Base-by-base conservation (phyloP, 805 yeast genomes). In the Suhomyces faveliae region DNA sequence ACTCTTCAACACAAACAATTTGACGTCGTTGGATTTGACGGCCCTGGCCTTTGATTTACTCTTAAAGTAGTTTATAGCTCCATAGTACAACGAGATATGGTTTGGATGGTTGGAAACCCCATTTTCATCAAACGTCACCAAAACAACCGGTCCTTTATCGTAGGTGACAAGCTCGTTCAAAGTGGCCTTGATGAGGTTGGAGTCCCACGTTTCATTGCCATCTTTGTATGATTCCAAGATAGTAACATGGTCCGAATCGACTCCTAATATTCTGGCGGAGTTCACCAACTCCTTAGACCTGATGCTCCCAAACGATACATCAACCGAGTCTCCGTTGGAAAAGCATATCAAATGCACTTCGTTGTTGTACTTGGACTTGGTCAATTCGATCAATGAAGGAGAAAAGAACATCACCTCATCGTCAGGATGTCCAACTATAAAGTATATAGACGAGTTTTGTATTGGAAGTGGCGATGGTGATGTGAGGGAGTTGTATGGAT, bases 341-440 rank as follows among this genome's bases (percentile, higher is more conserved):
- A 89, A 77, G 53, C 96, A 88, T 7, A 89, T 59, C 10, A 91
- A 59, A 33, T 78, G 74, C 12, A 90, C 67, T 6, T 60, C 53
- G 57, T 85, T 85, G 45, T 71, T 62, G 54, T 79, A 71, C 42
- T 73, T 65, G 1, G 76, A 66, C 50, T 77, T 76, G 8, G 74
- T 53, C 44, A 75, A 59, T 52, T 80, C 84, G 6, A 79, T 63
- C 25, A 90, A 54, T 0, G 91, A 73, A 0, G 99, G 99, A 1
- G 89, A 81, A 59, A 94, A 94, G 66, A 94, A 94, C 99, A 94
- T 94, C 44, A 89, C 91, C 67, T 94, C 99, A 64, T 94, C 99
- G 66, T 94, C 99, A 0, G 99, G 99, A 66, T 94, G 99, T 0
- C 96, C 97, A 35, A 90, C 84, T 10, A 92, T 68, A 40, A 84